Conservation (phyloP, 1,139 yeast genomes). For the Spencermartinsiella ligniputridi region DNA sequence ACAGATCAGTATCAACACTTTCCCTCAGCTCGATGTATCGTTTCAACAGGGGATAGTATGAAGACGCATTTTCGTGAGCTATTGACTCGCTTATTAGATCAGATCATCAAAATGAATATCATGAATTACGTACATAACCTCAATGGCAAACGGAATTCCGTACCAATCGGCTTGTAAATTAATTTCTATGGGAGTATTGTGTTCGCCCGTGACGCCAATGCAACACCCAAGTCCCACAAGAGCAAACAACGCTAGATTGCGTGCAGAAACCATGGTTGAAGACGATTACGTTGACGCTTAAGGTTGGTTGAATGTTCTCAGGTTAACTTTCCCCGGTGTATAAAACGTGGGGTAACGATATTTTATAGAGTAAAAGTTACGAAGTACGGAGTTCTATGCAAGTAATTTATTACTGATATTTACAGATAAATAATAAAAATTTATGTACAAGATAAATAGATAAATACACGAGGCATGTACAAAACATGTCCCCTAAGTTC, state of each 20-base stretch:
- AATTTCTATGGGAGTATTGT: constrained; percentile 15
- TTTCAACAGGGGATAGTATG: constrained; percentile 46
- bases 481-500: background rate
- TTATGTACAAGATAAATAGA: no score
- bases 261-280: no score
- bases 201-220: background rate
- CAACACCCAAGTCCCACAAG: background rate
- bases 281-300: no score
- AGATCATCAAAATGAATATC: background rate
- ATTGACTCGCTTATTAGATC: constrained; percentile 43
- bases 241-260: no score
- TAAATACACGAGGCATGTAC: no score
- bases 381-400: no score
- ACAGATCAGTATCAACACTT: constrained; percentile 20
- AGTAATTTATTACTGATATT: no score
- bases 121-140: constrained; percentile 39
- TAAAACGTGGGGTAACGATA: no score
- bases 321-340: no score
- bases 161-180: constrained; percentile 30
- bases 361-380: no score
- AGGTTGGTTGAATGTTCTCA: no score
- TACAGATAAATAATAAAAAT: no score
- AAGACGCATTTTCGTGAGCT: constrained; percentile 44
- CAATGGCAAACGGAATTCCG: constrained; percentile 43
- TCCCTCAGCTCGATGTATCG: constrained; percentile 34